Evolutionary conservation across 371 early-diverging fungal species (phyloP), one percentile per base, ranked within the genome.

Genomic region (Umbelopsis sp.): DNA sequence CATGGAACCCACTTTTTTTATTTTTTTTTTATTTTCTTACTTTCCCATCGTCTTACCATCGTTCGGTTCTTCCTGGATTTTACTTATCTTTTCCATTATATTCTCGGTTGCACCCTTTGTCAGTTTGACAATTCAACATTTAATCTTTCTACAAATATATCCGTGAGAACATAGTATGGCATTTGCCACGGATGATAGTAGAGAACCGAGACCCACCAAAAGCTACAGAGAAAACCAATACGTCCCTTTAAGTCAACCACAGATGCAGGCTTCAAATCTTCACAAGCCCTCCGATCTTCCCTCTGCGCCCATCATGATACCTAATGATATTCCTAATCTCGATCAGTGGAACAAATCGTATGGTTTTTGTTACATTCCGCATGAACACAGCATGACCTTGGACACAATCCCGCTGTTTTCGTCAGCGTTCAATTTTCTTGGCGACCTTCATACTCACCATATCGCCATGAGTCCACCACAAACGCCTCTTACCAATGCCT

Each of bases 111-210:
- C 35, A 29, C 16, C 32, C 5, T 29, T 18, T 18, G 3, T 35
- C 35, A 12, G 12, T 57, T 35, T 57, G 35, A 24, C 32, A 35
- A 8, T 4, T 16, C 35, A 18, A 6, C 35, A 25, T 12, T 4
- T 35, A 29, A 0, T 25, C 57, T 35, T 35, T 48, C 57, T 18
- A 5, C 29, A 0, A 29, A 35, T 35, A 57, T 37, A 57, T 57
- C 12, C 57, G 57, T 57, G 57, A 57, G 57, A 57, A 57, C 14
- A 16, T 57, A 57, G 14, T 57, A 57, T 57, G 57, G 57, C 57
- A 12, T 57, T 57, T n/a, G 57, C 57, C 57, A 57, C 57, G 35
- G 57, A 57, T 12, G 57, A 57, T 25, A 57, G 57, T 57, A 29
- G 57, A 35, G 57, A 57, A 57, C 57, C 35, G 7, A 57, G 35